Conservation (phyloP, 2,329 filamentous ascomycete genomes). For the Colletotrichum sp. region DNA sequence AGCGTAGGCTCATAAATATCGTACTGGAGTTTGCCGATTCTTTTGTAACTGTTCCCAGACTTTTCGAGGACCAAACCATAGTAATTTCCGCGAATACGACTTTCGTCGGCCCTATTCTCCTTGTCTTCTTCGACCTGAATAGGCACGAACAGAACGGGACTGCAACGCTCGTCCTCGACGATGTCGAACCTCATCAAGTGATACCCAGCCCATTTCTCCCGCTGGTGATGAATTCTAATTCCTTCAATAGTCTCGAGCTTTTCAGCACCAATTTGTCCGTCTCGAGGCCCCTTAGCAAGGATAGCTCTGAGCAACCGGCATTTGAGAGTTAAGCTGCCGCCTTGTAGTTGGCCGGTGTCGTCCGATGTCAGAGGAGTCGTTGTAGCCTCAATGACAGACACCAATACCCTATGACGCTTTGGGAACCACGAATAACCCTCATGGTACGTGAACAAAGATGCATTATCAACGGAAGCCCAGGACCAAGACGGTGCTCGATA, state of each 20-base stretch:
- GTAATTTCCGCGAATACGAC: not conserved
- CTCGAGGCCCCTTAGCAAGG: not conserved
- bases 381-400: not conserved
- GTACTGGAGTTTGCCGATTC: not conserved
- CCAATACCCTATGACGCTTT: not conserved
- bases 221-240: not conserved
- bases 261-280: not conserved
- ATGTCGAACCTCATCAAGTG: not conserved
- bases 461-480: not conserved
- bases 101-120: accelerated
- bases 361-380: not conserved
- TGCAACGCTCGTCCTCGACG: not conserved
- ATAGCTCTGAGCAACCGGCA: not conserved
- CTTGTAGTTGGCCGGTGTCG: not conserved
- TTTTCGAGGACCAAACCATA: not conserved
- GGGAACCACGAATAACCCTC: not conserved
- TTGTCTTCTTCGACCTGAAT: not conserved
- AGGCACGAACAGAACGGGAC: not conserved
- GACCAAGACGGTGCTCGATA: not conserved
- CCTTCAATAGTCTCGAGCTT: not conserved
- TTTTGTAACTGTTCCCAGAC: not conserved
- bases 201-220: not conserved
- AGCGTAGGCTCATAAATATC: not conserved
- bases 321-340: not conserved
- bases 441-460: not conserved